Evolutionary conservation across 2,329 filamentous ascomycete species (phyloP).

Genomic region (Alternaria rosae): DNA sequence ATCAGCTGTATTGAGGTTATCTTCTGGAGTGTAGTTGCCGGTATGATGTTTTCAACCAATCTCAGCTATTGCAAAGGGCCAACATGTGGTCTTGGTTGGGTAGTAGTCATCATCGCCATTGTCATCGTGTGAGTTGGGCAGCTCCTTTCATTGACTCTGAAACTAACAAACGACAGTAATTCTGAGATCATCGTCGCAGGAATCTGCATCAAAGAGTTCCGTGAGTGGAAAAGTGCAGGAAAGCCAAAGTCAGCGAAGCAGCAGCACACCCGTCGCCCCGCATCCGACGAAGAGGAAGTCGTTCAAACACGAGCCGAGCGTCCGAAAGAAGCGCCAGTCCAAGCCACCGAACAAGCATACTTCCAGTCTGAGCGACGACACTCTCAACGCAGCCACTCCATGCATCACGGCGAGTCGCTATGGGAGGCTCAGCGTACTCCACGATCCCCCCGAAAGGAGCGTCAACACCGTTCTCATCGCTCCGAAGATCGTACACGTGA

Average conservation of each 20-base stretch:
- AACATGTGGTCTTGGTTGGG: constrained; percentile 30
- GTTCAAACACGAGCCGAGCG: neutral
- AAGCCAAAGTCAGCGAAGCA: neutral
- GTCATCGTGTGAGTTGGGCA: constrained; percentile 17
- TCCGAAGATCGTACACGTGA: neutral
- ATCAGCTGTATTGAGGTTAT: constrained; percentile 54
- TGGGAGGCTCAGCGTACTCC: neutral
- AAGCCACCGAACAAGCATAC: neutral
- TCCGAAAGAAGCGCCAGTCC: neutral
- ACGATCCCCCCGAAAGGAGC: neutral
- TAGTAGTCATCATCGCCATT: constrained; percentile 24
- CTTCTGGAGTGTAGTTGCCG: constrained; percentile 53
- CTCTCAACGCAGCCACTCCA: neutral
- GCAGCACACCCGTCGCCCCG: neutral
- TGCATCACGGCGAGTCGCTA: neutral
- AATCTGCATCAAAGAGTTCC: neutral
- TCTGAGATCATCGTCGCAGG: neutral
- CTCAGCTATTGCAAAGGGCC: constrained; percentile 22
- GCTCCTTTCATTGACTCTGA: neutral
- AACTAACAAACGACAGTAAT: neutral
- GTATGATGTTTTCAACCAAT: constrained; percentile 35
- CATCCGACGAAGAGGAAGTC: neutral
- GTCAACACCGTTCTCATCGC: neutral
- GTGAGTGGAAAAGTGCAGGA: neutral
- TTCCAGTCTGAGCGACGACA: neutral